A percentile compares a stretch with the other conserved stretches of the same genome.
phyloP scores from a whole-genome alignment of 352 stramenopile species.

The Thalassiosira hispida region DNA sequence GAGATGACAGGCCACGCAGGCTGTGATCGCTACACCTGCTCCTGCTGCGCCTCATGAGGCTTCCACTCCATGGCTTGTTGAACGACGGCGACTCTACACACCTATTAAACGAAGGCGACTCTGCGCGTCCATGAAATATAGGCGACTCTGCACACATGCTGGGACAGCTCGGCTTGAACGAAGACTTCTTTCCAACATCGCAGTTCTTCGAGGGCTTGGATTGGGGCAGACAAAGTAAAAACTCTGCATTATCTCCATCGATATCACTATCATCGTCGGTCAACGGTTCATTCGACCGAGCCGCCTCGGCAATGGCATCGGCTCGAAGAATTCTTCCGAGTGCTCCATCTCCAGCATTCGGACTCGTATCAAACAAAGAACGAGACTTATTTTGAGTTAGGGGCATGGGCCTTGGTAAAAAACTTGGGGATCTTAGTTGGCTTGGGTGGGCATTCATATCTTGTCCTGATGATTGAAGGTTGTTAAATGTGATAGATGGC shows the following conservation, averaged over 20 bases:
- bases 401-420: conserved; percentile 29
- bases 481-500: conserved; percentile 42
- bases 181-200: background rate
- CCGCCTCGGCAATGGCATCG: conserved; percentile 41
- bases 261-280: conserved; percentile 47
- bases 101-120: conserved; percentile 18
- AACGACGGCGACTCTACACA: background rate
- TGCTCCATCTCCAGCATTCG: conserved; percentile 7
- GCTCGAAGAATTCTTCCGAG: conserved; percentile 36
- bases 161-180: background rate
- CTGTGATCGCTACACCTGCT: conserved; percentile 3
- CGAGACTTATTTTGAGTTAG: conserved; percentile 18
- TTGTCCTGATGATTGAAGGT: conserved; percentile 3
- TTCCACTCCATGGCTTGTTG: conserved; percentile 3
- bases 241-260: conserved; percentile 28
- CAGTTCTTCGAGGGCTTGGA: background rate
- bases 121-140: conserved; percentile 2
- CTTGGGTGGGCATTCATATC: background rate
- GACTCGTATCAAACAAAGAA: conserved; percentile 38
- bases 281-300: conserved; percentile 41
- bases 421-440: conserved; percentile 14
- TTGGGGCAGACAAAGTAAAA: conserved; percentile 31
- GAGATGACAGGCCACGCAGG: conserved; percentile 8
- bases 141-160: conserved; percentile 14
- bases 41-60: background rate